Conservation (phyloP, 805 yeast genomes). For the Pichia sporocuriosa region DNA sequence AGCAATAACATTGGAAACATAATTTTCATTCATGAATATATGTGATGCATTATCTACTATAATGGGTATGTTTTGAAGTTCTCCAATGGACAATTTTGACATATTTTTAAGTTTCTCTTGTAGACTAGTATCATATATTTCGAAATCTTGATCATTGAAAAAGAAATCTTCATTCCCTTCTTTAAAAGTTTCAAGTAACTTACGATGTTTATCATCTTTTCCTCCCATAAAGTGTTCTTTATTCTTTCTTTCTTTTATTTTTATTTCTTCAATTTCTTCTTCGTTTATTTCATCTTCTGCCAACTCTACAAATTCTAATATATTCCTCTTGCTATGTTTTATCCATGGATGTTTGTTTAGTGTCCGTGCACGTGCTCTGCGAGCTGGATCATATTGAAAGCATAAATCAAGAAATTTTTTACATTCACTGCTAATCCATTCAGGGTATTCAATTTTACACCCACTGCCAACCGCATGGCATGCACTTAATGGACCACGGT, state of each 20-base stretch:
- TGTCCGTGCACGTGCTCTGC: conserved; percentile 49
- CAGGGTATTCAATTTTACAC: conserved; percentile 63
- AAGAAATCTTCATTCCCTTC: background rate
- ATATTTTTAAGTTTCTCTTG: too few species aligned
- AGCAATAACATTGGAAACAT: too few species aligned
- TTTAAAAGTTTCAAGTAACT: background rate
- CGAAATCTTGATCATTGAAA: background rate
- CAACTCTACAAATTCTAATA: conserved; percentile 7
- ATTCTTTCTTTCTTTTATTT: too few species aligned
- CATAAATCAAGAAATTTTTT: conserved; percentile 49
- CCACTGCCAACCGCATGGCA: conserved; percentile 79
- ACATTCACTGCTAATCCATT: conserved; percentile 19
- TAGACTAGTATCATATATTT: too few species aligned
- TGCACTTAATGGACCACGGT: conserved; percentile 69
- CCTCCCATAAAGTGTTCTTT: background rate
- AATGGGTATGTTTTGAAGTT: too few species aligned
- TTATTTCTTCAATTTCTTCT: background rate
- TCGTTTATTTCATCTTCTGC: background rate
- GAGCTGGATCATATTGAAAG: conserved; percentile 63
- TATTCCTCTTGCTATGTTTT: background rate
- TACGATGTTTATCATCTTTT: too few species aligned
- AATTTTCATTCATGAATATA: too few species aligned
- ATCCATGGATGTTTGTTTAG: conserved; percentile 63
- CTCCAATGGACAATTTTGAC: too few species aligned
- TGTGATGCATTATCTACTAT: too few species aligned